Evolutionary conservation across 371 early-diverging fungal species (phyloP).

Genomic region (Mucor irregularis): DNA sequence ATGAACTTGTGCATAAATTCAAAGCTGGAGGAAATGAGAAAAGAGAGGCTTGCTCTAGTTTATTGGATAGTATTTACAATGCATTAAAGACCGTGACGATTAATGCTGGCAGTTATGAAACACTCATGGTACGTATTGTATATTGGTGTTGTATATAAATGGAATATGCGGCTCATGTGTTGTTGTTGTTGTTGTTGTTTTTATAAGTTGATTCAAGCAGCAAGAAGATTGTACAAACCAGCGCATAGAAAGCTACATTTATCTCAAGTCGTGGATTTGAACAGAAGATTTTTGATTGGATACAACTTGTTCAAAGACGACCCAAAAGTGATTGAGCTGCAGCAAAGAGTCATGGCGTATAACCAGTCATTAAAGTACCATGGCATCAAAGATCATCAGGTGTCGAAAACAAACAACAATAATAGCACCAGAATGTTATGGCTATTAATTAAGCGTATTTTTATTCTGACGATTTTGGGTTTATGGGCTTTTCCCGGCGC

Average conservation of each 20-base stretch:
- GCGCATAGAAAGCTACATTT: conserved; percentile 74
- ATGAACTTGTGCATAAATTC: conserved; percentile 77
- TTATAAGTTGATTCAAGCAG: conserved; percentile 82
- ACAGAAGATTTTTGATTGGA: conserved; percentile 84
- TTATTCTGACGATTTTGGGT: conserved; percentile 65
- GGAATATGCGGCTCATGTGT: not conserved
- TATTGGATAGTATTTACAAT: conserved; percentile 74
- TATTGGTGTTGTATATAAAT: not conserved
- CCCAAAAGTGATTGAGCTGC: conserved; percentile 71
- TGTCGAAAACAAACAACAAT: conserved; percentile 72
- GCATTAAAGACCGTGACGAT: conserved; percentile 84
- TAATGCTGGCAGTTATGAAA: conserved; percentile 90
- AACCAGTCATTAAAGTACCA: conserved; percentile 82
- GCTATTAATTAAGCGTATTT: conserved; percentile 56
- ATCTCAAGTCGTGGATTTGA: conserved; percentile 80
- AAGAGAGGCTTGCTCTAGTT: conserved; percentile 72
- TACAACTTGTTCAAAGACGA: conserved; percentile 75
- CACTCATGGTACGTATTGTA: conserved; percentile 69
- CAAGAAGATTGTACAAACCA: conserved; percentile 86
- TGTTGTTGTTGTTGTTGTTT: not conserved
- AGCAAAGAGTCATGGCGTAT: conserved; percentile 74
- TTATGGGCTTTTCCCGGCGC: conserved; percentile 77
- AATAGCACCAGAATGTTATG: conserved; percentile 52
- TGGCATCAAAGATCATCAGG: conserved; percentile 94
- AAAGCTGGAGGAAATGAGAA: conserved; percentile 79